These are phyloP conservation scores for Cercis canadensis DNA, from an alignment of 306 rosid species.

Conservation along the genomic window DNA sequence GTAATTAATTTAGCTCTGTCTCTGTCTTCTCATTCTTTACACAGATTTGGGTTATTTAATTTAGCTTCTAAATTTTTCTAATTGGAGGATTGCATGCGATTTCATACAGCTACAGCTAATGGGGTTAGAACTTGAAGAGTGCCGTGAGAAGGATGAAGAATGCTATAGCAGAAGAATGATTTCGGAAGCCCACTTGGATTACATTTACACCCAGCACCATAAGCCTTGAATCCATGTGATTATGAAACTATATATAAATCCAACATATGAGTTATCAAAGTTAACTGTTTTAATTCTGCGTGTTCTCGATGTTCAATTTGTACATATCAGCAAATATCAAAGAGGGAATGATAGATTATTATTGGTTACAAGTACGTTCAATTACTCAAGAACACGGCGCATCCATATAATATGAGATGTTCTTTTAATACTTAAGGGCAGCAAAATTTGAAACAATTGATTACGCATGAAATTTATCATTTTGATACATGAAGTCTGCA, in stretches of 20 bases:
- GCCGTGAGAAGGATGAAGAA: slow-evolving; percentile 51
- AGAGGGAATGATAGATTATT: no score
- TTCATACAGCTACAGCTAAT: slow-evolving; percentile 37
- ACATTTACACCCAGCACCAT: slow-evolving; percentile 75
- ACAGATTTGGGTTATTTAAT: no score
- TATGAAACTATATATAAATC: neutral
- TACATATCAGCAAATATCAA: no score
- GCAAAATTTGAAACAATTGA: no score
- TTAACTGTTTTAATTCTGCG: neutral
- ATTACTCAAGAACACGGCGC: no score
- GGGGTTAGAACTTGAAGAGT: slow-evolving; percentile 49
- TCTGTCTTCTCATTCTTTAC: slow-evolving; percentile 4
- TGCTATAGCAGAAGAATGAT: slow-evolving; percentile 64
- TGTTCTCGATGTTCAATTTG: no score
- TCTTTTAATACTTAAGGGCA: no score
- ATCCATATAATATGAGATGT: no score
- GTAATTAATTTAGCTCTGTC: slow-evolving; percentile 40
- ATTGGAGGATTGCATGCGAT: neutral
- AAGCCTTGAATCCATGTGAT: slow-evolving; percentile 44
- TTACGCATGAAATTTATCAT: no score
- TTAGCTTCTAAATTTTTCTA: neutral
- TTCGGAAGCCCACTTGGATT: slow-evolving; percentile 81
- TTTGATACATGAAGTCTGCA: no score
- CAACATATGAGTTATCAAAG: neutral
- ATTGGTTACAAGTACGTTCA: no score